Evolutionary conservation across 129 eudicot genomes (phyloP).

Genomic region (Dittrichia graveolens): DNA sequence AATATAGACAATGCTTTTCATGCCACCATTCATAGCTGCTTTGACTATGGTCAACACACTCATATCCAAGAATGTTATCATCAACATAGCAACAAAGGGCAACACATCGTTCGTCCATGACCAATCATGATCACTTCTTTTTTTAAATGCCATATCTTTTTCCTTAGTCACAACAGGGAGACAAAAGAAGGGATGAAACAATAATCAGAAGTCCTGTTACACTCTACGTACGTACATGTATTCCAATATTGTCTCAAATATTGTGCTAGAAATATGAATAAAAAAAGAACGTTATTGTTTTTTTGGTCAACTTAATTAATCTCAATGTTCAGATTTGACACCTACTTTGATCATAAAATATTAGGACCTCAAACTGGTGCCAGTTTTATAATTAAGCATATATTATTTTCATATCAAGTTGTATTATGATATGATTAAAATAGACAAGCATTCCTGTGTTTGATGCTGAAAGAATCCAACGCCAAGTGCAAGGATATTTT

Average conservation of each 20-base stretch:
- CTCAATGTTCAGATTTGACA: neutral
- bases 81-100: constrained; percentile 42
- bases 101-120: constrained; percentile 17
- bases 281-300: no score
- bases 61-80: constrained; percentile 34
- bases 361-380: neutral
- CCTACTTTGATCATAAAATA: neutral
- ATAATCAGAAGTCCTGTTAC: no score
- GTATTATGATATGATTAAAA: neutral
- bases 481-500: no score
- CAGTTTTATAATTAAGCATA: neutral
- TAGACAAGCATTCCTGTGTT: no score
- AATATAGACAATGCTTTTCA: constrained; percentile 43
- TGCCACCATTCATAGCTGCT: constrained; percentile 47
- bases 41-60: constrained; percentile 34
- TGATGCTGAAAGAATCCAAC: no score
- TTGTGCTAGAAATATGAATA: neutral
- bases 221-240: no score
- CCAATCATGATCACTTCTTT: constrained; percentile 2
- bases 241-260: neutral
- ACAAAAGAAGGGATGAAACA: neutral
- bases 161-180: neutral
- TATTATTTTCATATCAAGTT: neutral
- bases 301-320: neutral
- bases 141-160: constrained; percentile 7